Percentiles rank a stretch among this genome's conserved stretches.
Conservation (phyloP, 192 early-diverging fungal species). For the Polychytrium aggregatum region DNA sequence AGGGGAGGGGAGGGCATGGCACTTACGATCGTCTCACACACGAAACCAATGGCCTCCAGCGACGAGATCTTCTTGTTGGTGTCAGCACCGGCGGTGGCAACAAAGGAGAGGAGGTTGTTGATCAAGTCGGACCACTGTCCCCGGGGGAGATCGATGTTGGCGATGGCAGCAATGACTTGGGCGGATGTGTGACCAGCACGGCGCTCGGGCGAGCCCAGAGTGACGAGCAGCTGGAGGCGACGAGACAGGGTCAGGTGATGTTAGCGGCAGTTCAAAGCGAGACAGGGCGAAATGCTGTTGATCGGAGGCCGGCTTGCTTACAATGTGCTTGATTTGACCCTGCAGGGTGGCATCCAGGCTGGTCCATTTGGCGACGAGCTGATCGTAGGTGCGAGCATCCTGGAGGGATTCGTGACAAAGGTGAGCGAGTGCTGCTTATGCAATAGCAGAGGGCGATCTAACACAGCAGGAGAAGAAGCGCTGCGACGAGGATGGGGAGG, state of each 20-base stretch:
- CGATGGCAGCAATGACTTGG: constrained; percentile 83
- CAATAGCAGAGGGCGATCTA: constrained; percentile 2
- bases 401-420: constrained; percentile 3
- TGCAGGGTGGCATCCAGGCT: constrained; percentile 55
- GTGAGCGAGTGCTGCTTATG: constrained; percentile 1
- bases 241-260: neutral
- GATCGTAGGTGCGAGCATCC: constrained; percentile 23
- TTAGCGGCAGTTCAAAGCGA: neutral
- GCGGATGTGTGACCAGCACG: constrained; percentile 57
- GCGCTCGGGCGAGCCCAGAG: constrained; percentile 40
- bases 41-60: constrained; percentile 82
- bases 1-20: too few relatives aligned
- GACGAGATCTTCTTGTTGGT: constrained; percentile 45
- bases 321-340: constrained; percentile 59
- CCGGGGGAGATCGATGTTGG: constrained; percentile 82
- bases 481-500: constrained; percentile 7
- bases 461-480: neutral
- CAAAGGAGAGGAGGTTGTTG: constrained; percentile 61
- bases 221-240: constrained; percentile 29
- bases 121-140: constrained; percentile 84
- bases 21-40: constrained; percentile 81
- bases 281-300: neutral
- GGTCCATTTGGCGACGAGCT: constrained; percentile 27
- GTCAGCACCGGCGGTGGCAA: constrained; percentile 17
- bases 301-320: constrained; percentile 7